Evolutionary conservation across 2,329 filamentous ascomycete species (phyloP), one percentile per base, ranked within the genome.

Genomic region (Neocatenulostroma microsporum): DNA sequence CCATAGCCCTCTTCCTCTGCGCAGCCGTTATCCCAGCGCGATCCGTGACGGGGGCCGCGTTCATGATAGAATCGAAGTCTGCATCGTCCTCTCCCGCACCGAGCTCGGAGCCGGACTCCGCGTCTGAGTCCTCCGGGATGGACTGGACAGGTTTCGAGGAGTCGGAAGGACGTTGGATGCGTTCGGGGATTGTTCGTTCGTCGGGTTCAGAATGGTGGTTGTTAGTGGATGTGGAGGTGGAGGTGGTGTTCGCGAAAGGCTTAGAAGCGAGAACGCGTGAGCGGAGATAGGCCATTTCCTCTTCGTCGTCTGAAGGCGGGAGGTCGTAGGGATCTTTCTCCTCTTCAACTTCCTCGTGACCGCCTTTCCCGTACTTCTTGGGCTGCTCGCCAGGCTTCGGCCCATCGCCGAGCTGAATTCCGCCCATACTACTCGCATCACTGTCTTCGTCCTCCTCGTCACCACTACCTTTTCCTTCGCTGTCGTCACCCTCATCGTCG

Each of bases 21-120:
- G 76, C 78, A 2, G 76, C 73, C 26, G 70, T 65, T 29, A 82
- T 80, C 0, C 89, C 89, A 10, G 83, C 84, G 37, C 82, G 76
- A 58, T 95, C 89, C 0, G 88, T 95, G 13, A 93, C 77, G 0
- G 86, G 86, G 3, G 85, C 89, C 0, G 91, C 89, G 50, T 88
- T 78, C 55, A 95, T 94, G 60, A 98, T 93, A 48, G 82, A 82
- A 55, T 96, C 89, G 55, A 96, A 94, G 33, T 86, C 82, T 30
- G 83, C 82, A 36, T 91, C 82, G 12, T 78, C 74, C 1, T 70
- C 77, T 5, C 36, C 46, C 8, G 67, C 72, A 13, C 66, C 73
- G 38, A 82, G 75, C 44, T 86, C 82, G 3, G 80, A 84, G 42
- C 83, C 83, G 2, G 82, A 79, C 53, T 82, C 77, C 3, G 74